Conservation (phyloP, 179 eudicot species). For the Silene coronaria region DNA sequence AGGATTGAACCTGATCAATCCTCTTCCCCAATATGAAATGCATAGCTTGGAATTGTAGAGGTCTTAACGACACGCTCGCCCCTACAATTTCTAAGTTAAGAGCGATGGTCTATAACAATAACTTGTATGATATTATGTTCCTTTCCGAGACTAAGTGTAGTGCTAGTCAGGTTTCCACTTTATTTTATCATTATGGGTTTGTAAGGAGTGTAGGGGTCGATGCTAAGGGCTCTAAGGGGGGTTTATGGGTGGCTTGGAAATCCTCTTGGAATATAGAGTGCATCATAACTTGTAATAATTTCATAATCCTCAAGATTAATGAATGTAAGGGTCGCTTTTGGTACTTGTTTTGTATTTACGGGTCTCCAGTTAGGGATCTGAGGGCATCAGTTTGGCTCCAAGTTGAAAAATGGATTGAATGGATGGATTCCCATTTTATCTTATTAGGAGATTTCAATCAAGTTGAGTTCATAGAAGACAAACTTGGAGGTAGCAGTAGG, state of each 20-base stretch:
- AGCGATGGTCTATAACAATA: background rate
- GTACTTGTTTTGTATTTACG: background rate
- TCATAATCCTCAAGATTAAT: too few species aligned
- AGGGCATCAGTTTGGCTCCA: background rate
- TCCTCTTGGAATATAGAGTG: background rate
- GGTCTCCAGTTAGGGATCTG: too few species aligned
- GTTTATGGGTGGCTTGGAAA: background rate
- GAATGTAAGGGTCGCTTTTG: background rate
- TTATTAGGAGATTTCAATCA: background rate
- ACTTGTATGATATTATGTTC: background rate
- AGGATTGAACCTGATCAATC: background rate
- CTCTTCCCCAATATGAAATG: background rate
- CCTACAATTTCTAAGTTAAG: background rate
- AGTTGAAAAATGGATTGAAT: background rate
- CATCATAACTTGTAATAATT: background rate
- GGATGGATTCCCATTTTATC: background rate
- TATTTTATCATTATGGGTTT: background rate
- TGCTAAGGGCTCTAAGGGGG: background rate
- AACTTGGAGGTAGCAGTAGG: background rate
- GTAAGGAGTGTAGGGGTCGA: background rate
- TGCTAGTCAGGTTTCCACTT: background rate
- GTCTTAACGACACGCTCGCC: background rate
- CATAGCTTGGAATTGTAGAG: constrained; percentile 1
- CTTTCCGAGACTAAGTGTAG: background rate
- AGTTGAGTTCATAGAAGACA: background rate